A percentile compares a stretch with the other conserved stretches of the same genome.
phyloP scores from a whole-genome alignment of 331 rosid genomes.

The Quercus tomentella region DNA sequence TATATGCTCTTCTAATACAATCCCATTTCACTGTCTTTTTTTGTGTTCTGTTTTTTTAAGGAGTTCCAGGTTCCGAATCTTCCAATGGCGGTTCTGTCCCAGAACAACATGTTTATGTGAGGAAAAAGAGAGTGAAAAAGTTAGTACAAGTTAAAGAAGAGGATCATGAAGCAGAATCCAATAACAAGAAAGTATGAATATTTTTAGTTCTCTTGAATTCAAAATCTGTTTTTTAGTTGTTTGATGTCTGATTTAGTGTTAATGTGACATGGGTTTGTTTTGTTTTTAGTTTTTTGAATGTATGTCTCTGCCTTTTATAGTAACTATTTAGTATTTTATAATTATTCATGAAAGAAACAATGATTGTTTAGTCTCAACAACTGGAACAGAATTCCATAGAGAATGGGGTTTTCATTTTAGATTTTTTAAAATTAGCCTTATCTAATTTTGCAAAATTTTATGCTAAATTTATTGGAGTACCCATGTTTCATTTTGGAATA shows the following conservation, averaged over 20 bases:
- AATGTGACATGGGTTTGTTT: neutral
- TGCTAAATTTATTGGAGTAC: no score
- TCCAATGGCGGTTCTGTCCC: constrained; percentile 22
- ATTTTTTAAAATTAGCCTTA: no score
- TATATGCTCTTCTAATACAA: neutral
- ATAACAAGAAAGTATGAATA: constrained; percentile 17
- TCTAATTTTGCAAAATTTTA: no score
- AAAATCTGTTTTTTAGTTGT: neutral
- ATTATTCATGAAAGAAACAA: no score
- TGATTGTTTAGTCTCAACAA: no score
- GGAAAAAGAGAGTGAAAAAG: constrained; percentile 36
- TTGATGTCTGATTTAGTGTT: neutral
- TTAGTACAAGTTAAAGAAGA: neutral
- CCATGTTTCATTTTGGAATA: no score
- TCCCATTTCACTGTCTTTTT: neutral
- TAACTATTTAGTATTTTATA: no score
- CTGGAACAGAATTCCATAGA: no score
- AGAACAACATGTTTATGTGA: constrained; percentile 34
- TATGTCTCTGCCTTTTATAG: no score
- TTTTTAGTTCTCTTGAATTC: neutral
- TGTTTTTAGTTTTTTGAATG: neutral
- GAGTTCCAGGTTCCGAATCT: constrained; percentile 24
- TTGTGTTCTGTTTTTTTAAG: neutral
- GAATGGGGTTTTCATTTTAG: no score
- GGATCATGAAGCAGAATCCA: constrained; percentile 11